Conservation (phyloP, 805 yeast species). For the Saturnispora quitensis region DNA sequence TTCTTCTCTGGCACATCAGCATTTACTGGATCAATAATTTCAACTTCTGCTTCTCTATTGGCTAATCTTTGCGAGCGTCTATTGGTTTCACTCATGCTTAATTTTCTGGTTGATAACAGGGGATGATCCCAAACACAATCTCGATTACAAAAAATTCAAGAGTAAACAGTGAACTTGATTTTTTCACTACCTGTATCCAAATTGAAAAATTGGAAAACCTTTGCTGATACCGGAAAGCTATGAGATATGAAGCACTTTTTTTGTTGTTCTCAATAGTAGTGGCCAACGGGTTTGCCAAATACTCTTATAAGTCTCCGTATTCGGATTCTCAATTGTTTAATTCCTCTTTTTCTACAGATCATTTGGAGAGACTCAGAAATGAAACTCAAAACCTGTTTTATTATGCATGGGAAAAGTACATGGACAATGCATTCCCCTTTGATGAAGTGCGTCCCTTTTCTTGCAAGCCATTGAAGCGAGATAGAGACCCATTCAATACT, state of each 20-base stretch:
- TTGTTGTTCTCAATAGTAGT: neutral
- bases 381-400: conserved; percentile 52
- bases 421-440: conserved; percentile 62
- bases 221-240: neutral
- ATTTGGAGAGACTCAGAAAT: conserved; percentile 22
- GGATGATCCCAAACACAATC: neutral
- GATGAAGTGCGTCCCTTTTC: conserved; percentile 75
- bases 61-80: neutral
- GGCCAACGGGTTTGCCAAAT: conserved; percentile 8
- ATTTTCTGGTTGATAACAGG: neutral
- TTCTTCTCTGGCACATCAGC: neutral
- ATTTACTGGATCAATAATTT: neutral
- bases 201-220: neutral
- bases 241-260: neutral
- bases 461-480: conserved; percentile 63
- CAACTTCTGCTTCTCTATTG: neutral
- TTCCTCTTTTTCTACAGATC: conserved; percentile 21
- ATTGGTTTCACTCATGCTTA: neutral
- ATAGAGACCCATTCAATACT: conserved; percentile 43
- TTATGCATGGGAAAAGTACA: conserved; percentile 69
- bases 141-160: neutral
- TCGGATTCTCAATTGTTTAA: conserved; percentile 17
- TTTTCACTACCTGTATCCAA: neutral
- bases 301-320: conserved; percentile 12
- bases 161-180: neutral